Base-by-base conservation (phyloP, 176 grass and related monocot species). In the Triticum turgidum region DNA sequence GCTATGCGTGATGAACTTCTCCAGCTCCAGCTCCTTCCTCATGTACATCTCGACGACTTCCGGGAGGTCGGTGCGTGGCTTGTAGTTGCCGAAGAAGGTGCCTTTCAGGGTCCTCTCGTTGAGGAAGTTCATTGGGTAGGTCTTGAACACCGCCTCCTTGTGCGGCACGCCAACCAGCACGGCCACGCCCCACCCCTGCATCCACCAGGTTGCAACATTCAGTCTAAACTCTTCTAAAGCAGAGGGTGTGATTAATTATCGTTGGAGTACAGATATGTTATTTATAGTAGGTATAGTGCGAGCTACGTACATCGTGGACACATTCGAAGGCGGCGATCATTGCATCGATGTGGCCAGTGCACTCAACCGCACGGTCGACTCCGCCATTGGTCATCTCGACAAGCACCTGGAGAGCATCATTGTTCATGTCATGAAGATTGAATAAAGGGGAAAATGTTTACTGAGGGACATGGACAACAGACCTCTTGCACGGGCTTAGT, bases 1-100 rank as follows among this genome's bases (percentile, higher is more conserved):
- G 44, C 75, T 97, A 76, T 97, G 95, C 0, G 95, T 97, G 75
- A 97, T 97, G 85, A 97, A 97, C 76, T 94, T 97, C 89, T 97
- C 95, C 71, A 94, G 18, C 42, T 94, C 95, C 15, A 97, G 69
- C 84, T 94, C 89, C 73, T 76, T 76, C 14, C 44, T 76, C 73
- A 76, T 76, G 73, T 76, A 76, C 73, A 76, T 76, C 25, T 76
- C 73, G 4, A 54, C 73, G 0, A 76, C 73, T 14, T 52, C 25
- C 2, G 73, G 73, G 4, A 76, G 73, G 45, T 33, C 45, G 3
- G 73, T 76, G 73, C 73, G 73, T 4, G 73, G 73, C 73, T 76
- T 76, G 73, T 76, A 97, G 82, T 97, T 90, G 7, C 95, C 95
- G 15, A 89, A 97, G 86, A 97, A 97, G 61, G 95, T 97, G 2